Conservation (phyloP, 169 alveolate species). For the Plasmodium gaboni region DNA sequence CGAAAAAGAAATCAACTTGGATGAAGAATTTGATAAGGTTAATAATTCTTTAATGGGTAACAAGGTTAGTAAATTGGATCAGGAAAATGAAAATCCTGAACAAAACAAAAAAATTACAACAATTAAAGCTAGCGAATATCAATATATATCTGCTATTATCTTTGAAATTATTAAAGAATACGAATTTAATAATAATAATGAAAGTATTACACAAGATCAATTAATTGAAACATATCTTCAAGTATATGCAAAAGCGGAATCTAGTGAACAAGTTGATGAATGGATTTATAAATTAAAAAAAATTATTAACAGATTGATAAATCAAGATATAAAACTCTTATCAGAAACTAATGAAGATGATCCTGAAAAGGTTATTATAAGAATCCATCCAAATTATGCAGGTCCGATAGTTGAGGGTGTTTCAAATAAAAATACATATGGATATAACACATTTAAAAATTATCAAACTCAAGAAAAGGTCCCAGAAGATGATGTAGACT, state of each 20-base stretch:
- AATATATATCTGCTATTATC: conserved; percentile 82
- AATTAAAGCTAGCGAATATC: conserved; percentile 80
- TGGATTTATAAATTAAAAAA: conserved; percentile 84
- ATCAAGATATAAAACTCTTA: conserved; percentile 82
- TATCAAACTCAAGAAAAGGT: conserved; percentile 30
- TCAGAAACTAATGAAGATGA: conserved; percentile 77
- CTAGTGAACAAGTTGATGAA: conserved; percentile 83
- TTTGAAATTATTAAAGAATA: conserved; percentile 83
- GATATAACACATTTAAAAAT: conserved; percentile 58
- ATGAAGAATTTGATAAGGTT: conserved; percentile 46
- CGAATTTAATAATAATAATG: conserved; percentile 79
- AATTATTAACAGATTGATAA: conserved; percentile 79
- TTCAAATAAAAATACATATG: conserved; percentile 53
- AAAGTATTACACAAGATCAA: conserved; percentile 79
- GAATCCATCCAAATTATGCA: conserved; percentile 87
- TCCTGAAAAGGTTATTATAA: conserved; percentile 75
- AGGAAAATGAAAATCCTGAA: conserved; percentile 19
- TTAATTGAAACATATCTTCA: conserved; percentile 83
- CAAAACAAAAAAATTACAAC: conserved; percentile 45
- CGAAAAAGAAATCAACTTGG: conserved; percentile 79
- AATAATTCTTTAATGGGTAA: conserved; percentile 16
- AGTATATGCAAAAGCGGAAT: conserved; percentile 78
- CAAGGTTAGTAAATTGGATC: conserved; percentile 11
- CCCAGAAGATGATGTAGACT: conserved; percentile 59
- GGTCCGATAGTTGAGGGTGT: conserved; percentile 43